Evolutionary conservation across 768 basidiomycete species (phyloP).

Genomic region (Phlebiopsis gigantea): DNA sequence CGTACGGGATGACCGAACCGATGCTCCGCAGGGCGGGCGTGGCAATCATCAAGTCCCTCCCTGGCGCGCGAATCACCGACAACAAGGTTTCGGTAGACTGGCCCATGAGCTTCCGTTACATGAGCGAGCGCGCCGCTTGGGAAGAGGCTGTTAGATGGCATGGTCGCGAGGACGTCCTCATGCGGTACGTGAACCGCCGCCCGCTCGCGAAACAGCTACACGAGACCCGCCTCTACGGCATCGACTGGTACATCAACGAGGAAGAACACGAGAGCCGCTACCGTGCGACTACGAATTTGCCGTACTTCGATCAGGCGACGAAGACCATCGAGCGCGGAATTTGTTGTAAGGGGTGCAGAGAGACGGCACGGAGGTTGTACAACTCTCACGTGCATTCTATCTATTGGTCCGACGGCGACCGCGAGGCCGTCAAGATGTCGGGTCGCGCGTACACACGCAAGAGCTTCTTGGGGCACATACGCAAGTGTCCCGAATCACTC

Average conservation of each 20-base stretch:
- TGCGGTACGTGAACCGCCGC: background rate
- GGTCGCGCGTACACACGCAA: background rate
- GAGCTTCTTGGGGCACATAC: background rate
- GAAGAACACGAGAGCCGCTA: background rate
- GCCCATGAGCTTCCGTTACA: background rate
- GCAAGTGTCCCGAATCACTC: background rate
- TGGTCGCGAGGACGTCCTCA: background rate
- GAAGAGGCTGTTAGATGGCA: background rate
- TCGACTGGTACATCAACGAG: background rate
- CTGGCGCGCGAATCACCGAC: background rate
- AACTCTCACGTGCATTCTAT: background rate
- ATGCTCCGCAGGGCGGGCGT: background rate
- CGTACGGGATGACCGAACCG: background rate
- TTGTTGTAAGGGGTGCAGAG: background rate
- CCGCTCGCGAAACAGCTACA: background rate
- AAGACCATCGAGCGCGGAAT: background rate
- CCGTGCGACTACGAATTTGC: background rate
- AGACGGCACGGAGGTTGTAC: background rate
- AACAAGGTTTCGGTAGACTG: background rate
- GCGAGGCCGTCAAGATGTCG: background rate
- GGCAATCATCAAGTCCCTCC: background rate
- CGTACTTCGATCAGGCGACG: background rate
- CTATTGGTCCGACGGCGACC: background rate
- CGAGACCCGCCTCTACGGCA: background rate
- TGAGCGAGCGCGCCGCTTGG: background rate